Conservation (phyloP, 2,329 filamentous ascomycete genomes). For the Cladophialophora carrionii region DNA sequence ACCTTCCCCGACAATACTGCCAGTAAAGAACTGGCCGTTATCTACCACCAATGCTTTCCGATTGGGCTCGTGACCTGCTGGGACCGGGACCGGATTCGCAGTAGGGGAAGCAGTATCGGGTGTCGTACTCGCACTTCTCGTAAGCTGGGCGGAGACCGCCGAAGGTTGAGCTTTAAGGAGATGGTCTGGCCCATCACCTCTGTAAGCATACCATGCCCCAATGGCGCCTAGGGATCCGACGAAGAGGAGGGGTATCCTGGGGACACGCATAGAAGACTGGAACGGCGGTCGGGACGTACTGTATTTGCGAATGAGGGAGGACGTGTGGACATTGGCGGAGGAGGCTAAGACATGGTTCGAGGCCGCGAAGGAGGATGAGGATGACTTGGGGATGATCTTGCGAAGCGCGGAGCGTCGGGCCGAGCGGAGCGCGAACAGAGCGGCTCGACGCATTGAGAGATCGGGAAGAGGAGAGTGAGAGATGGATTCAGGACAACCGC, state of each 20-base stretch:
- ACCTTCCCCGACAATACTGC: conserved; percentile 79
- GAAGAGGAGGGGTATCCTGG: conserved; percentile 53
- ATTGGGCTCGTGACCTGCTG: conserved; percentile 58
- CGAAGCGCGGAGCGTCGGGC: conserved; percentile 52
- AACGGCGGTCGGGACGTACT: conserved; percentile 44
- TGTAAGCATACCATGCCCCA: conserved; percentile 55
- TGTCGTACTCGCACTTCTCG: conserved; percentile 31
- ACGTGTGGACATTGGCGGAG: conserved; percentile 39
- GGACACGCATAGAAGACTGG: conserved; percentile 54
- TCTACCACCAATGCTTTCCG: conserved; percentile 79
- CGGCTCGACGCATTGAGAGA: conserved; percentile 53
- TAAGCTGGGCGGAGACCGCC: conserved; percentile 30
- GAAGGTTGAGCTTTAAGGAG: conserved; percentile 33
- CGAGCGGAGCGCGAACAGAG: conserved; percentile 52
- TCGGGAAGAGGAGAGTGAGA: conserved; percentile 5
- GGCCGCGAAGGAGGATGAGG: conserved; percentile 43
- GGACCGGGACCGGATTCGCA: conserved; percentile 41
- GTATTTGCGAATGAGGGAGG: conserved; percentile 43
- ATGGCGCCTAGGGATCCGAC: conserved; percentile 54
- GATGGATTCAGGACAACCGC: conserved; percentile 20
- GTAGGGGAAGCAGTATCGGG: conserved; percentile 24
- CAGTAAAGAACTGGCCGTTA: conserved; percentile 86
- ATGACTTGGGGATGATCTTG: conserved; percentile 43
- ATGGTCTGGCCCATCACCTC: conserved; percentile 42
- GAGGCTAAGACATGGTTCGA: conserved; percentile 46